Evolutionary conservation across 2,329 filamentous ascomycete genomes (phyloP).

Genomic region (Cladophialophora yegresii): DNA sequence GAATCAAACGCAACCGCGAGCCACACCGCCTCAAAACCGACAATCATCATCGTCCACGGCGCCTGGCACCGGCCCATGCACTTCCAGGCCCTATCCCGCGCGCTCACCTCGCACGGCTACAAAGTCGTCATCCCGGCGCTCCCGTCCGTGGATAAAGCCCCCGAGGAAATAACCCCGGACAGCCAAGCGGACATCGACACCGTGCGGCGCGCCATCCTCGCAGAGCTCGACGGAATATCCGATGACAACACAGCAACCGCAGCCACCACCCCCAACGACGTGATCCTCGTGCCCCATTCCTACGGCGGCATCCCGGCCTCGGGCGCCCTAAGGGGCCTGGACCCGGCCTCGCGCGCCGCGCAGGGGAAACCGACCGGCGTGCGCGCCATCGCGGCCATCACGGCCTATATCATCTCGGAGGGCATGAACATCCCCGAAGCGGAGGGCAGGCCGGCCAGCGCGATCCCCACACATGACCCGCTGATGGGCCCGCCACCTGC

Average conservation of each 20-base stretch:
- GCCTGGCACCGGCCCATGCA: conserved; percentile 43
- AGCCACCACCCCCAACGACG: conserved; percentile 22
- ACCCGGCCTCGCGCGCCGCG: conserved; percentile 6
- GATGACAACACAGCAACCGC: conserved; percentile 1
- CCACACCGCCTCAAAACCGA: conserved; percentile 37
- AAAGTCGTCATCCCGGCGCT: conserved; percentile 32
- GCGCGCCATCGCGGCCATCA: conserved; percentile 19
- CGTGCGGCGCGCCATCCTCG: conserved; percentile 23
- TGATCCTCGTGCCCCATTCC: conserved; percentile 32
- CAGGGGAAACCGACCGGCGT: conserved; percentile 12
- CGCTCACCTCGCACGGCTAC: conserved; percentile 42
- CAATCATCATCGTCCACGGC: conserved; percentile 44
- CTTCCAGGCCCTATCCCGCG: conserved; percentile 37
- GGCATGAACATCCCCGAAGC: conserved; percentile 7
- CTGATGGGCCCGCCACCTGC: not conserved
- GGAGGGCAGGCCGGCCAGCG: not conserved
- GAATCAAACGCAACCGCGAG: not conserved
- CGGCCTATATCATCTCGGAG: conserved; percentile 14
- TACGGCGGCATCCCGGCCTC: conserved; percentile 33
- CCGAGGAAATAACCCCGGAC: conserved; percentile 31
- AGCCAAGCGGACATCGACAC: conserved; percentile 18
- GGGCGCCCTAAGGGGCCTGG: conserved; percentile 27
- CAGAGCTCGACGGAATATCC: conserved; percentile 26
- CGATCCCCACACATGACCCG: too few relatives aligned
- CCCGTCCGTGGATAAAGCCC: conserved; percentile 38